Conservation (phyloP, 2,329 filamentous ascomycete genomes). For the Blastomyces percursus region DNA sequence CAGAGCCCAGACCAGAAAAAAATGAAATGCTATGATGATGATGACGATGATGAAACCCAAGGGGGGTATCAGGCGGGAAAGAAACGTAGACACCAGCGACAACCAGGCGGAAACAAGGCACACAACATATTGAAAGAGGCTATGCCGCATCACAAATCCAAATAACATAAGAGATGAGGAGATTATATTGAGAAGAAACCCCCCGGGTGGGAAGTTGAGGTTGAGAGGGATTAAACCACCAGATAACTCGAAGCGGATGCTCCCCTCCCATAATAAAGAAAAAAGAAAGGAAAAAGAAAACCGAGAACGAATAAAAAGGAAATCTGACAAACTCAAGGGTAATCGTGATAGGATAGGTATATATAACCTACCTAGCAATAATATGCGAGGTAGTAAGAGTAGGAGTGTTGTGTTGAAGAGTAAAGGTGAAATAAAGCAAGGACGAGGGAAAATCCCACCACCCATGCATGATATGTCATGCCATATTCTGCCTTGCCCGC, state of each 20-base stretch:
- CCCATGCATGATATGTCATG: neutral
- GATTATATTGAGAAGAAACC: neutral
- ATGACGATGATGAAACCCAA: neutral
- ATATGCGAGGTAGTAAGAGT: neutral
- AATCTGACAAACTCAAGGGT: neutral
- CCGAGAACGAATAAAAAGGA: too few relatives aligned
- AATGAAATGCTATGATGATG: neutral
- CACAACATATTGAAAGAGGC: neutral
- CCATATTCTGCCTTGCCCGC: too few relatives aligned
- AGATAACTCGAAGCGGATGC: neutral
- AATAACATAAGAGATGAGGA: neutral
- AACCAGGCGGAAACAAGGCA: neutral
- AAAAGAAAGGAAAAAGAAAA: neutral
- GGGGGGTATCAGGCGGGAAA: neutral
- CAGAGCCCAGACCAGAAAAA: neutral
- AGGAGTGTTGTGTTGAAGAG: neutral
- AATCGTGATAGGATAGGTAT: neutral
- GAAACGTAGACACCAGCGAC: neutral
- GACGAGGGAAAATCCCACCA: neutral
- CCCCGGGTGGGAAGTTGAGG: too few relatives aligned
- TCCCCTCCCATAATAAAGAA: neutral
- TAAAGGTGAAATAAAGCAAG: neutral
- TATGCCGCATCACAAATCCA: neutral
- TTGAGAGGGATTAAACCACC: neutral
- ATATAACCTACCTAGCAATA: neutral